Evolutionary conservation across 2,329 filamentous ascomycete species (phyloP).

Genomic region (Teratosphaeria destructans): DNA sequence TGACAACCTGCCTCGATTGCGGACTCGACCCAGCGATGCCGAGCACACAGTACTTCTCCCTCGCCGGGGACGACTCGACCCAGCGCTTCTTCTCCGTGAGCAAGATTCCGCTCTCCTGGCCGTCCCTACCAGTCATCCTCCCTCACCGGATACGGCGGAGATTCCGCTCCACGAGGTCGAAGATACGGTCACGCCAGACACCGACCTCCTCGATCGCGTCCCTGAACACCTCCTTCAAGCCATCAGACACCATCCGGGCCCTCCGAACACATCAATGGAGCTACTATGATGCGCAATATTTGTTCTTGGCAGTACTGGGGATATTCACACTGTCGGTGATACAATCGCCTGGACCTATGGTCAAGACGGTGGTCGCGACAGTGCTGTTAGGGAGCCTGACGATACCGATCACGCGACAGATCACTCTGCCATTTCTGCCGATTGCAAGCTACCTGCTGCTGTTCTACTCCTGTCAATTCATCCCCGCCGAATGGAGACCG

Average conservation of each 20-base stretch:
- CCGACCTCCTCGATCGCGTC: constrained; percentile 63
- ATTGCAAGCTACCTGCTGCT: constrained; percentile 81
- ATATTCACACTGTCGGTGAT: constrained; percentile 80
- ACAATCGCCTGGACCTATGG: constrained; percentile 62
- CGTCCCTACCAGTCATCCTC: constrained; percentile 42
- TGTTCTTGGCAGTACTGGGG: constrained; percentile 60
- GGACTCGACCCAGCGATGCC: constrained; percentile 10
- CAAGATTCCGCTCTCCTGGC: constrained; percentile 37
- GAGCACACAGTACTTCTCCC: constrained; percentile 15
- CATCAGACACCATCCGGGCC: constrained; percentile 63
- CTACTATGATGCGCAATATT: constrained; percentile 74
- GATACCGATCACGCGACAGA: constrained; percentile 78
- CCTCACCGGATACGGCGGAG: constrained; percentile 57
- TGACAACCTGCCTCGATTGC: background rate
- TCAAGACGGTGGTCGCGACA: constrained; percentile 64
- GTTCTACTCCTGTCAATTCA: constrained; percentile 88
- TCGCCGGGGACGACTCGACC: constrained; percentile 21
- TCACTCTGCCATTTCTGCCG: constrained; percentile 77
- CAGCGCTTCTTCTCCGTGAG: constrained; percentile 32
- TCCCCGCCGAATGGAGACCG: constrained; percentile 76
- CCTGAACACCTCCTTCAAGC: constrained; percentile 73
- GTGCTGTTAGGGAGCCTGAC: constrained; percentile 60
- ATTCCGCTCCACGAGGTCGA: constrained; percentile 50
- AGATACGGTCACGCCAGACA: constrained; percentile 55
- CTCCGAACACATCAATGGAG: constrained; percentile 72